Conservation (phyloP, 2,329 filamentous ascomycete species). For the Arthrobotrys iridis region DNA sequence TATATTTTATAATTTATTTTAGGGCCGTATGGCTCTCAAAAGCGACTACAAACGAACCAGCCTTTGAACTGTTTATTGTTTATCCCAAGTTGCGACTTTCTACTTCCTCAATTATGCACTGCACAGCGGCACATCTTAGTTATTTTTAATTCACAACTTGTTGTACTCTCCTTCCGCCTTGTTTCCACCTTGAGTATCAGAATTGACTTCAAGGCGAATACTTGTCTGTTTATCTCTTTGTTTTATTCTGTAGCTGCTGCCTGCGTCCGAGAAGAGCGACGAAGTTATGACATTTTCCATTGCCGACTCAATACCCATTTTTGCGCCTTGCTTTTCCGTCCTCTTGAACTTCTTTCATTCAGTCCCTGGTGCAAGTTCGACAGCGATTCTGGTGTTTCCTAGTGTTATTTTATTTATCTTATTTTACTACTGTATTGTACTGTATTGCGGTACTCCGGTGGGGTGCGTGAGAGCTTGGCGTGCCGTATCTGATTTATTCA, state of each 20-base stretch:
- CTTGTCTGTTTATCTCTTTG: not conserved
- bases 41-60: not conserved
- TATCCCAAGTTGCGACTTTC: not conserved
- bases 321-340: not conserved
- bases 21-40: no score
- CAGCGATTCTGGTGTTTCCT: conserved; percentile 1
- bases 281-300: conserved; percentile 29
- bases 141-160: not conserved
- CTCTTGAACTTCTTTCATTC: not conserved
- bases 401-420: not conserved
- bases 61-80: not conserved
- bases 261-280: conserved; percentile 18
- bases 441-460: not conserved
- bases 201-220: not conserved
- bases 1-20: no score
- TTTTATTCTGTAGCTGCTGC: not conserved
- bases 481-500: not conserved
- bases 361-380: not conserved
- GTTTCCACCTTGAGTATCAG: not conserved
- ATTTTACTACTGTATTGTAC: not conserved
- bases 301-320: conserved; percentile 5
- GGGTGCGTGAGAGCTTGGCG: not conserved
- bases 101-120: not conserved
- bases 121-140: not conserved
- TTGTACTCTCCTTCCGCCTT: not conserved